Evolutionary conservation across 768 basidiomycete genomes (phyloP).

Genomic region (Pulveroboletus sp.): DNA sequence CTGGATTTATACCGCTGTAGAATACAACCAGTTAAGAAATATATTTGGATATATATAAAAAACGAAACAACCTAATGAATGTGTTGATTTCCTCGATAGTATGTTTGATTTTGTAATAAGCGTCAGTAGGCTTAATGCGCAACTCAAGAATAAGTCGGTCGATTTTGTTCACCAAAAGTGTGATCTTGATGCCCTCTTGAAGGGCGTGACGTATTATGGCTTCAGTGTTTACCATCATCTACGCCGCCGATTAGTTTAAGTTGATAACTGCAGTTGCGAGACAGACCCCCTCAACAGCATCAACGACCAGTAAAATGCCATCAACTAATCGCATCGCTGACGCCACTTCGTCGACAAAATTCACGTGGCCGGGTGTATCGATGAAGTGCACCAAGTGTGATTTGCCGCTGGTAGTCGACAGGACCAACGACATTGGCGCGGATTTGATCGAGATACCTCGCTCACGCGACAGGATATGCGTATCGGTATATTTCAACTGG

Average conservation of each 20-base stretch:
- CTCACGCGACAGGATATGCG: conserved; percentile 83
- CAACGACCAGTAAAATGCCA: conserved; percentile 91
- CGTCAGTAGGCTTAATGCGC: conserved; percentile 91
- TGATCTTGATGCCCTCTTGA: conserved; percentile 86
- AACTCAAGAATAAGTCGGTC: conserved; percentile 96
- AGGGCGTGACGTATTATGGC: conserved; percentile 84
- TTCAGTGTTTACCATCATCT: conserved; percentile 95
- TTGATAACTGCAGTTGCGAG: not conserved
- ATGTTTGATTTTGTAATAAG: conserved; percentile 98
- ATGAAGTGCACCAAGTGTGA: conserved; percentile 92
- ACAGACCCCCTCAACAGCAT: conserved; percentile 96
- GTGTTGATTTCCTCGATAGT: conserved; percentile 98
- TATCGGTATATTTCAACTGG: conserved; percentile 94
- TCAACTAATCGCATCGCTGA: conserved; percentile 83
- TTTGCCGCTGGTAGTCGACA: conserved; percentile 83
- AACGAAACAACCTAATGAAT: conserved; percentile 73
- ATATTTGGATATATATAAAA: not conserved
- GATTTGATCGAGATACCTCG: conserved; percentile 96
- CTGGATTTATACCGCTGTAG: conserved; percentile 75
- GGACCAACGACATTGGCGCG: conserved; percentile 90
- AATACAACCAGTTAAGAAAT: not conserved
- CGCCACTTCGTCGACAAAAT: conserved; percentile 98
- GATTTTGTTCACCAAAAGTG: conserved; percentile 95
- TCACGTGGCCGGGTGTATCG: conserved; percentile 97
- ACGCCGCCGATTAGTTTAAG: conserved; percentile 13